Conservation (phyloP, 768 basidiomycete species). For the Boletus rubroflammeus region DNA sequence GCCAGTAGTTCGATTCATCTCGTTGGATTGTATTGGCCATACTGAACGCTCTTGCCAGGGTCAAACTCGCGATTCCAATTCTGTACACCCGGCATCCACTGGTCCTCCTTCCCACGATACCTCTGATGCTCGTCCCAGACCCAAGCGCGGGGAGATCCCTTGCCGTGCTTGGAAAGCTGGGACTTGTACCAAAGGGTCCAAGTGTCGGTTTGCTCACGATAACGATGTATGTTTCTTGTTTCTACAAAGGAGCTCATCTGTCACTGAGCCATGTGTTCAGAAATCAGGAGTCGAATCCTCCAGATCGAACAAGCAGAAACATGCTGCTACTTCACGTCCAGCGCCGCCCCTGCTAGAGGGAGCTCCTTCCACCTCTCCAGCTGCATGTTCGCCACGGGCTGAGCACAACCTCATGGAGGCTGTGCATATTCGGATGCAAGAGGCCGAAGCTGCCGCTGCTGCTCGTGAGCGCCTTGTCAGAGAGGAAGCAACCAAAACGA, state of each 20-base stretch:
- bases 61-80: neutral
- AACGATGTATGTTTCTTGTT: conserved; percentile 25
- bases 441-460: conserved; percentile 12
- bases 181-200: conserved; percentile 34
- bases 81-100: neutral
- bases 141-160: conserved; percentile 19
- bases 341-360: neutral
- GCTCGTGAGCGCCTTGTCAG: conserved; percentile 19
- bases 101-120: neutral
- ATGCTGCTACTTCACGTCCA: neutral
- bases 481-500: conserved; percentile 41
- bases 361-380: neutral
- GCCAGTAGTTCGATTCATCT: neutral
- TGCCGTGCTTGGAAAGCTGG: conserved; percentile 38
- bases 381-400: neutral
- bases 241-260: neutral
- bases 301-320: neutral
- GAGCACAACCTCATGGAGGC: neutral
- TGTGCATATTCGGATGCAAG: conserved; percentile 2
- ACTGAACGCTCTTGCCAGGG: neutral
- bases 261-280: conserved; percentile 1
- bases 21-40: neutral
- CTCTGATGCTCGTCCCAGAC: conserved; percentile 18
- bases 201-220: conserved; percentile 36
- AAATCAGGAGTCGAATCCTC: neutral